Evolutionary conservation across 2,329 filamentous ascomycete genomes (phyloP), one percentile per base, ranked within the genome.

Genomic region (Pseudopithomyces maydicus): DNA sequence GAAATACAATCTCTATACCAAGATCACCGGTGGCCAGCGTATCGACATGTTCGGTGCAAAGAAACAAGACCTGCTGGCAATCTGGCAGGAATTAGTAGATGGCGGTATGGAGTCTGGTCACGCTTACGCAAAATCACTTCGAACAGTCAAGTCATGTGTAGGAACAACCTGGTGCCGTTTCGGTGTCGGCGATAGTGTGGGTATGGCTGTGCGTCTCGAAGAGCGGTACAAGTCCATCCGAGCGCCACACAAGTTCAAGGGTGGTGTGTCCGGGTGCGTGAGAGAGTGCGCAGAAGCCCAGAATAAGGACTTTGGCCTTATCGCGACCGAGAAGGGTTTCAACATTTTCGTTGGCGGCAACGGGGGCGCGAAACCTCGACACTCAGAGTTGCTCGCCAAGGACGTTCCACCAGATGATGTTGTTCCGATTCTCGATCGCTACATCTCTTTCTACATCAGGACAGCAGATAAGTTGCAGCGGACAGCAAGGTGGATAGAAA

Each of bases 41-140:
- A 96, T 97, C 70, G 92, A 97, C 75, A 86, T 97, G 88, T 97
- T 97, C 69, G 92, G 92, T 39, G 92, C 92, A 0, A 88, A 88
- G 77, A 96, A 96, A 78, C 90, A 95, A 63, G 91, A 97, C 73
- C 81, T 97, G 17, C 82, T 90, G 2, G 83, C 84, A 14, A 97
- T 97, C 66, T 97, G 92, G 92, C 84, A 85, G 42, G 85, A 87
- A 64, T 82, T 97, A 2, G 85, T 96, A 8, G 88, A 90, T 54
- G 92, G 89, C 1, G 92, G 92, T 19, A 90, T 97, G 88, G 92
- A 97, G 75, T 92, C 89, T 59, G 92, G 92, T 0, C 92, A 97
- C 71, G 92, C 91, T 0, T 97, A 97, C 72, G 92, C 91, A 39
- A 97, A 97, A 78, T 90, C 90, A 4, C 81, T 97, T 44, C 84